These are phyloP conservation scores for Cystobasidium slooffiae DNA, from an alignment of 1,284 basidiomycete genomes.

Conservation along the genomic window DNA sequence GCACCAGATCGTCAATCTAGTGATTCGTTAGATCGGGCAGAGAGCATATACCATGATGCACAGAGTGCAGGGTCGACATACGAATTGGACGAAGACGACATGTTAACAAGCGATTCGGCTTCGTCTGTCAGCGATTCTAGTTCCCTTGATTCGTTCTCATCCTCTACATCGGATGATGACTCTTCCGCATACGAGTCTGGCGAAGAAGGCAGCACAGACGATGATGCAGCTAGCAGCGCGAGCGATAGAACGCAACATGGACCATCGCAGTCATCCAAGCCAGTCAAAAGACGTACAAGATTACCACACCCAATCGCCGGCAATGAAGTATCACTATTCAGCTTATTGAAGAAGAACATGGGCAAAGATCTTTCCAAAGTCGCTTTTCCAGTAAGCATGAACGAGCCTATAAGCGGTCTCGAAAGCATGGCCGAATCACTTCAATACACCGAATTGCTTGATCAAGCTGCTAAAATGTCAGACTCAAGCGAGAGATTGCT, in stretches of 20 bases:
- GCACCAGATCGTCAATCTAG: slow-evolving; percentile 11
- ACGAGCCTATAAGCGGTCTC: slow-evolving; percentile 80
- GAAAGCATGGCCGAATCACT: slow-evolving; percentile 76
- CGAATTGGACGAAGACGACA: slow-evolving; percentile 37
- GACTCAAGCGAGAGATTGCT: slow-evolving; percentile 74
- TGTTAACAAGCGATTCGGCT: not conserved
- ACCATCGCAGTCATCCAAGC: slow-evolving; percentile 27
- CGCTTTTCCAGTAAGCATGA: slow-evolving; percentile 82
- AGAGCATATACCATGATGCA: slow-evolving; percentile 43
- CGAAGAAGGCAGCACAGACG: slow-evolving; percentile 11
- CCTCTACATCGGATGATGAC: slow-evolving; percentile 14
- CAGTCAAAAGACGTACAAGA: slow-evolving; percentile 63
- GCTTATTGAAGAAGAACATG: slow-evolving; percentile 87
- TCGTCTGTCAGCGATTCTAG: not conserved
- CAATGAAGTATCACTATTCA: slow-evolving; percentile 84
- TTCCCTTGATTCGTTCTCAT: not conserved
- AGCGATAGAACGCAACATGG: slow-evolving; percentile 30
- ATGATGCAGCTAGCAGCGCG: slow-evolving; percentile 35
- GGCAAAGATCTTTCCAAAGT: slow-evolving; percentile 90
- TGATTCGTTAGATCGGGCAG: slow-evolving; percentile 30
- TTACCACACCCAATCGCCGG: slow-evolving; percentile 66
- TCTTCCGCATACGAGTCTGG: slow-evolving; percentile 24
- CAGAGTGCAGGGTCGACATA: slow-evolving; percentile 27
- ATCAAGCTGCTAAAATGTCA: slow-evolving; percentile 65
- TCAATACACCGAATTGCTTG: slow-evolving; percentile 74